phyloP scores from a whole-genome alignment of 2,329 filamentous ascomycete species.

The Daldinia sp. region DNA sequence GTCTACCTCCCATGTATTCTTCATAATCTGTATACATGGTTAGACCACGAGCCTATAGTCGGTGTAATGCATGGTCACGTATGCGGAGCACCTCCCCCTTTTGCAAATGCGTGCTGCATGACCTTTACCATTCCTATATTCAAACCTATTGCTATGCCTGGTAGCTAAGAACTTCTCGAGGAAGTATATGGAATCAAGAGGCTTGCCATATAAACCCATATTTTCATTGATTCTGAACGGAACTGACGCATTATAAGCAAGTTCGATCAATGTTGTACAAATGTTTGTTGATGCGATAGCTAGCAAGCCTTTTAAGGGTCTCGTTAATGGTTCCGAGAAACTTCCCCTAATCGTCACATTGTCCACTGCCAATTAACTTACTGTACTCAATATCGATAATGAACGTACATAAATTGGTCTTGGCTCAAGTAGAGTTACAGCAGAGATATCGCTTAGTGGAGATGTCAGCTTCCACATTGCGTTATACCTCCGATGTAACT shows the following conservation, averaged over 20 bases:
- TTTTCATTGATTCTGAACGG: neutral
- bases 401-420: slow-evolving; percentile 21
- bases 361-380: slow-evolving; percentile 22
- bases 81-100: slow-evolving; percentile 11
- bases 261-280: neutral
- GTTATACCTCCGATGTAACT: slow-evolving; percentile 34
- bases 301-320: neutral
- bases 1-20: slow-evolving; percentile 5
- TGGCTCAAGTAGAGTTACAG: slow-evolving; percentile 29
- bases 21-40: neutral
- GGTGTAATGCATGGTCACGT: slow-evolving; percentile 29
- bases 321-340: slow-evolving; percentile 4
- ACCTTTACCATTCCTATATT: neutral
- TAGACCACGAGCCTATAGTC: slow-evolving; percentile 16
- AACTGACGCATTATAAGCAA: neutral
- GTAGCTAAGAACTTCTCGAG: neutral
- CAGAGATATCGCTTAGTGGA: slow-evolving; percentile 29
- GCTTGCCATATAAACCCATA: neutral
- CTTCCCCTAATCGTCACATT: neutral
- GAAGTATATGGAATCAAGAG: neutral
- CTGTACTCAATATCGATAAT: slow-evolving; percentile 19
- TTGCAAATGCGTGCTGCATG: slow-evolving; percentile 10
- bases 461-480: slow-evolving; percentile 33
- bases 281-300: slow-evolving; percentile 14
- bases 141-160: neutral